Evolutionary conservation across 2,329 filamentous ascomycete species (phyloP), one percentile per base, ranked within the genome.

Genomic region (Sarocladiaceae sp.): DNA sequence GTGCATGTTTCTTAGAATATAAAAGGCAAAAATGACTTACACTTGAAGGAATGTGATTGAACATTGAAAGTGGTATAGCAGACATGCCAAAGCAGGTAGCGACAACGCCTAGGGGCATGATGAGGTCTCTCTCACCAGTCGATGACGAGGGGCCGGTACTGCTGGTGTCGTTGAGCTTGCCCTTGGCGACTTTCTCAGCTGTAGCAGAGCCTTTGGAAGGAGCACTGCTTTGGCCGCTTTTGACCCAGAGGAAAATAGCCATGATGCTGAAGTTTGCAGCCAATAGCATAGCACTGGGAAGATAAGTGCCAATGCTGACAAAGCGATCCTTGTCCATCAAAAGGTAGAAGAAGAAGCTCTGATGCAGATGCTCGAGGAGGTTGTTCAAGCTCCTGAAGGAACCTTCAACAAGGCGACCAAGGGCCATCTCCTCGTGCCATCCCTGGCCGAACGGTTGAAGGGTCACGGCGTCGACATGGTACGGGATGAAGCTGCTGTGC

Each of bases 331-430:
- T 82, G 59, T 95, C 87, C 83, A 97, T 91, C 40, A 99, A 78
- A 50, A 99, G 76, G 67, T 99, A 99, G 72, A 99, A 97, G 80
- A 99, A 99, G 76, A 99, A 99, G 67, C 92, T 97, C 72, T 99
- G 94, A 66, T 99, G 94, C 55, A 99, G 78, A 66, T 99, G 92
- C 71, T 99, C 94, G 28, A 99, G 80, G 54, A 99, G 73, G 64
- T 99, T 99, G 73, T 99, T 99, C 69, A 99, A 74, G 66, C 90
- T 96, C 61, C 94, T 81, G 67, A 96, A 96, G 3, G 94, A 81
- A 61, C 91, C 91, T 71, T 99, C 94, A 4, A 97, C 79, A 0
- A 92, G 86, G 52, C 92, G 80, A 5, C 94, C 94, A 65, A 99
- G 83, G 10, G 88, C 88, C 90, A 97, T 97, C 71, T 97, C 94